Evolutionary conservation across 257 asterid genomes (phyloP), one percentile per base, ranked within the genome.

Genomic region (Solanum piurae): DNA sequence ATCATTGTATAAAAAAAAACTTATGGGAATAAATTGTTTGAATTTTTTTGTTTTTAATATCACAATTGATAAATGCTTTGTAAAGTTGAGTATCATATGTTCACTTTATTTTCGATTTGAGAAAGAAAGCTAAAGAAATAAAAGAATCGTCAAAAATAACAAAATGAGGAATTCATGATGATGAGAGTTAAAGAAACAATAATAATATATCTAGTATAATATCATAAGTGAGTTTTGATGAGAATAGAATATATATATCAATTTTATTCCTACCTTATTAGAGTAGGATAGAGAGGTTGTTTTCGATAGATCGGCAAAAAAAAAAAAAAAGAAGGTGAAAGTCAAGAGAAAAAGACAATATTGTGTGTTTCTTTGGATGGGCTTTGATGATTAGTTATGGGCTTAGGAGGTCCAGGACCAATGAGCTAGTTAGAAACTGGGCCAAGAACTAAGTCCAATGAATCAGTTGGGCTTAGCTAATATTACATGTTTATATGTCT

Each of bases 231-330:
- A 58, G 1, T 7, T 58, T 58, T 1, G 66, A 4, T 20, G 25
- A 58, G 7, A 58, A 20, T 58, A 7, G 5, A 20, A 7, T 3
- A 20, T 3, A 58, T 3, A 58, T 20, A 20, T 0, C 11, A 20
- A 7, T 20, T 58, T 20, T 58, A 58, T 2, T 55, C 25, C 25
- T 55, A 58, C 3, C 23, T 20, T 58, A 2, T 58, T 0, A 7
- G 66, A 58, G 3, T 42, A 4, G 5, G 3, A 58, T 58, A 1
- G 25, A 0, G 2, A 55, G 5, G 0, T 55, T 55, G 25, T 20
- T 55, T 20, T 1, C 5, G 1, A 55, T 55, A 2, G 2, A 44
- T 0, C n/a, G n/a, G 4, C 0, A 4, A 2, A 0, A 1, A 16
- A 52, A 52, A 16, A 3, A 52, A 52, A 55, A 6, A 20, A 55